phyloP scores from a whole-genome alignment of 2,329 filamentous ascomycete species.

The Akanthomyces uredinophilus region DNA sequence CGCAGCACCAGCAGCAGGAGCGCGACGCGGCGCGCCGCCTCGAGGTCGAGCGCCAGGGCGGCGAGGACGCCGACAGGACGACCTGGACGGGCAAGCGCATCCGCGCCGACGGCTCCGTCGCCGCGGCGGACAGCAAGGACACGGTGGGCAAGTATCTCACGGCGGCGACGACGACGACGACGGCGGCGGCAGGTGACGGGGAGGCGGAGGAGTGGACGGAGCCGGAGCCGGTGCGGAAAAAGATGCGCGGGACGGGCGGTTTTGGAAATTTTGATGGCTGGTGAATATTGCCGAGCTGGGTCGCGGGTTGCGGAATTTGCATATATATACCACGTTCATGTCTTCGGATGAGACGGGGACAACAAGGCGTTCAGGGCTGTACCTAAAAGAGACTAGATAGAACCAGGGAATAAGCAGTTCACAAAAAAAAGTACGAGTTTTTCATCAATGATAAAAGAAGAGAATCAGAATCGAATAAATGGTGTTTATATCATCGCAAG shows the following conservation, averaged over 20 bases:
- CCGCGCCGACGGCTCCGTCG: conserved; percentile 58
- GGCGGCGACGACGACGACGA: conserved; percentile 39
- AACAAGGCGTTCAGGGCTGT: too few relatives aligned
- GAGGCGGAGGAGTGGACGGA: conserved; percentile 52
- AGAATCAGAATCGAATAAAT: too few relatives aligned
- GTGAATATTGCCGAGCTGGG: conserved; percentile 38
- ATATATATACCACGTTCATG: too few relatives aligned
- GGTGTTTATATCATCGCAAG: neutral
- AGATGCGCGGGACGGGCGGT: conserved; percentile 63
- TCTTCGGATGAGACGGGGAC: too few relatives aligned
- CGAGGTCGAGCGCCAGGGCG: conserved; percentile 58
- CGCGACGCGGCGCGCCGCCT: conserved; percentile 52
- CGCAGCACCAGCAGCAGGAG: conserved; percentile 63
- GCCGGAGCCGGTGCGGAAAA: conserved; percentile 74
- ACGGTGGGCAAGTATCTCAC: conserved; percentile 80
- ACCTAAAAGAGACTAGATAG: too few relatives aligned
- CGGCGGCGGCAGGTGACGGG: conserved; percentile 45
- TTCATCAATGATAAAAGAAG: too few relatives aligned
- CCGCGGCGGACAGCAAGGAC: conserved; percentile 36
- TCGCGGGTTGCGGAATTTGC: too few relatives aligned
- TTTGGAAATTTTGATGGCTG: conserved; percentile 96
- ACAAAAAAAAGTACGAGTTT: too few relatives aligned
- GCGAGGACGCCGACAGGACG: conserved; percentile 78
- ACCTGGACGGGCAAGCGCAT: conserved; percentile 97
- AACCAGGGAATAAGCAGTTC: too few relatives aligned